phyloP scores from a whole-genome alignment of 805 yeast genomes.

The Starmerella kuoi region DNA sequence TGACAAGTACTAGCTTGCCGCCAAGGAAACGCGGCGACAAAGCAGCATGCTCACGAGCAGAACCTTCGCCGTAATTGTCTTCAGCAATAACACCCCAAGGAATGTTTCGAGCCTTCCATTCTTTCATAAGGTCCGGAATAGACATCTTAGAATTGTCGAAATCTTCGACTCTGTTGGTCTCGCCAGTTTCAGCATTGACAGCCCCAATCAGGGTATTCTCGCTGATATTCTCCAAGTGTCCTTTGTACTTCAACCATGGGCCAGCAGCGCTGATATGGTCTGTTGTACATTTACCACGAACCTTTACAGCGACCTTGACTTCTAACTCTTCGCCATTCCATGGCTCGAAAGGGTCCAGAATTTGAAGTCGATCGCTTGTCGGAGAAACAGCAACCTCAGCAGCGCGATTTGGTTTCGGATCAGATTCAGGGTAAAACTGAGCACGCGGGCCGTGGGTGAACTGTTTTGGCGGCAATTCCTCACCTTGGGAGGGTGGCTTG shows the following conservation, averaged over 20 bases:
- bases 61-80: conserved; percentile 97
- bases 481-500: conserved; percentile 51
- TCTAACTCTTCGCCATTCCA: conserved; percentile 80
- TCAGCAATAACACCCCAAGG: conserved; percentile 97
- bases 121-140: conserved; percentile 93
- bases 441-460: conserved; percentile 57
- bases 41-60: conserved; percentile 98
- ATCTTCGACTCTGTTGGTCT: conserved; percentile 83
- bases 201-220: conserved; percentile 95
- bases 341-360: conserved; percentile 74
- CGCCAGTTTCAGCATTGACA: conserved; percentile 91
- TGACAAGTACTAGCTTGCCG: conserved; percentile 75
- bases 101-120: conserved; percentile 73
- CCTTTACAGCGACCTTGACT: conserved; percentile 70
- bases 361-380: conserved; percentile 79
- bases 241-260: conserved; percentile 96
- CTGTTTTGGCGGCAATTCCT: conserved; percentile 70
- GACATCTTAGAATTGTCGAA: conserved; percentile 52
- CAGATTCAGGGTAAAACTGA: conserved; percentile 59
- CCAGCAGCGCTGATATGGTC: conserved; percentile 99
- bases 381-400: conserved; percentile 65
- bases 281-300: conserved; percentile 96
- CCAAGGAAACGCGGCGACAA: conserved; percentile 90
- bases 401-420: conserved; percentile 52
- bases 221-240: conserved; percentile 90